Evolutionary conservation across 2,329 filamentous ascomycete species (phyloP).

Genomic region (Stagonosporopsis tanaceti): DNA sequence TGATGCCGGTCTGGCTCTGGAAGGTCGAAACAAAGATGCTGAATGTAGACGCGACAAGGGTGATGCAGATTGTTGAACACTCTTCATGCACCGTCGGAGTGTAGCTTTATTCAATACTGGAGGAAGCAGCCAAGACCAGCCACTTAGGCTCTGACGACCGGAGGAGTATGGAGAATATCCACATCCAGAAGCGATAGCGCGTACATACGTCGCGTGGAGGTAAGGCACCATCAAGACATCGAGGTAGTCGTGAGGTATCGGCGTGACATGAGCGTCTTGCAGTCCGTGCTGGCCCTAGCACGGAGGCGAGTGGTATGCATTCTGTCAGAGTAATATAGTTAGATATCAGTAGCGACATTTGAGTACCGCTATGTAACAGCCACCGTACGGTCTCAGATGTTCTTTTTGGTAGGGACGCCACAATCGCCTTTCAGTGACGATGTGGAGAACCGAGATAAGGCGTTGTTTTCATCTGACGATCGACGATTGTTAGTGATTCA

Average conservation of each 20-base stretch:
- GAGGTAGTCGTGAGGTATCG: constrained; percentile 20
- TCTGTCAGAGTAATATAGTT: constrained; percentile 32
- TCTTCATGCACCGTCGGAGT: constrained; percentile 29
- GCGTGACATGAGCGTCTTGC: constrained; percentile 33
- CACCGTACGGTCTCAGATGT: constrained; percentile 9
- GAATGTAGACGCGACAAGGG: constrained; percentile 31
- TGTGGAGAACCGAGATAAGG: constrained; percentile 1
- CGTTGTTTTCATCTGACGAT: neutral
- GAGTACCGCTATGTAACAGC: constrained; percentile 19
- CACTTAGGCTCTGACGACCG: constrained; percentile 26
- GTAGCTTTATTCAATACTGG: constrained; percentile 37
- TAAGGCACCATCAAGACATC: constrained; percentile 21
- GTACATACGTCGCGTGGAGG: constrained; percentile 29
- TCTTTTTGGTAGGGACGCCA: constrained; percentile 12
- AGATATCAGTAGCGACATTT: constrained; percentile 14
- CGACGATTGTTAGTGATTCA: neutral
- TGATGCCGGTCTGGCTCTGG: constrained; percentile 24
- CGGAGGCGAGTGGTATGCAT: constrained; percentile 27
- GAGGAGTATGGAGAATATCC: constrained; percentile 23
- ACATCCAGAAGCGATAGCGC: constrained; percentile 31
- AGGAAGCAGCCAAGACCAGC: constrained; percentile 31
- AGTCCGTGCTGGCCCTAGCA: constrained; percentile 33
- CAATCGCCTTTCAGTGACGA: neutral
- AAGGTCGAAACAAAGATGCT: constrained; percentile 29
- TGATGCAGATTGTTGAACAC: constrained; percentile 30